phyloP scores from a whole-genome alignment of 1,284 basidiomycete species.

The Testicularia cyperi region DNA sequence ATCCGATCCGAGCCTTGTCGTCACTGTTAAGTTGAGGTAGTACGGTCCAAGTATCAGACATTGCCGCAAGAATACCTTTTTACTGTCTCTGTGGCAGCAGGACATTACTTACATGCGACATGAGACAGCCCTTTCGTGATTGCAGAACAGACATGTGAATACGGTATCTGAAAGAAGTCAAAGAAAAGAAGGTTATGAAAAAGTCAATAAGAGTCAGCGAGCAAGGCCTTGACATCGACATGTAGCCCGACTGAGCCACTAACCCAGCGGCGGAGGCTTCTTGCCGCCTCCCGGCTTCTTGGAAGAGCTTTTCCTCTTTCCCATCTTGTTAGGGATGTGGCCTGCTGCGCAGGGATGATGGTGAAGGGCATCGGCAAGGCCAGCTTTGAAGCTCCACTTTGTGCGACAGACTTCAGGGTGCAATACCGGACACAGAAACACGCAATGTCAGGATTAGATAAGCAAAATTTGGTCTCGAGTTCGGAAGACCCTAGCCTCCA shows the following conservation, averaged over 20 bases:
- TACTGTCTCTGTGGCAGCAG: no score
- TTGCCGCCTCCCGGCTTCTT: constrained; percentile 46
- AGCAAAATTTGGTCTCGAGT: constrained; percentile 2
- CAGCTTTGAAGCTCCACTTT: background rate
- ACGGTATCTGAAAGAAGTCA: constrained; percentile 54
- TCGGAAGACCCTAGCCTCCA: no score
- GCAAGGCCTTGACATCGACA: no score
- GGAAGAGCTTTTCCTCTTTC: constrained; percentile 49
- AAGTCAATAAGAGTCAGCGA: no score
- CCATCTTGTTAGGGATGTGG: constrained; percentile 24
- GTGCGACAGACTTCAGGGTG: no score
- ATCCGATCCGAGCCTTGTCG: constrained; percentile 55
- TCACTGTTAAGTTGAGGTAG: constrained; percentile 47
- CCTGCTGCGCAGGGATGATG: background rate
- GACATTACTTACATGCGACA: constrained; percentile 71
- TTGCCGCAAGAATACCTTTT: background rate
- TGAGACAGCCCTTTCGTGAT: constrained; percentile 83
- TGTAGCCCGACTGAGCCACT: constrained; percentile 10
- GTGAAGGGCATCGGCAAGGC: background rate
- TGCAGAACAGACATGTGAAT: constrained; percentile 72
- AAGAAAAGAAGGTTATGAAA: no score
- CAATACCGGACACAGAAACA: no score
- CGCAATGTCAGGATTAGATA: background rate
- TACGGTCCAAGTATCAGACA: background rate
- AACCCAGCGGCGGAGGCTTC: constrained; percentile 48